These are phyloP conservation scores for Emergomyces pasteurianus DNA, from an alignment of 2,329 filamentous ascomycete genomes.

Conservation along the genomic window DNA sequence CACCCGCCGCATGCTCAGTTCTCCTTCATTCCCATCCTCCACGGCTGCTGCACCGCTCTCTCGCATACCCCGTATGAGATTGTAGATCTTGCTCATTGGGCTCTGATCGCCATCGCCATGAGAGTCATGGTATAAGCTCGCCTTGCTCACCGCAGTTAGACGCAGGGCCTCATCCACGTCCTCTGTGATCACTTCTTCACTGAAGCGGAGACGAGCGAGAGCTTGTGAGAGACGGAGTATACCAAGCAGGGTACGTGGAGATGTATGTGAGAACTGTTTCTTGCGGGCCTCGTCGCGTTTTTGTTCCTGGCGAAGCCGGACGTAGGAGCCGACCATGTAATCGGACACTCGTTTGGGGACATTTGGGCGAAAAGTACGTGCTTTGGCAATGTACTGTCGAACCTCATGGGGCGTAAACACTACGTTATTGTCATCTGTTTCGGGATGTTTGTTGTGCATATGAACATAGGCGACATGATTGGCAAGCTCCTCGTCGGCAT, in stretches of 20 bases:
- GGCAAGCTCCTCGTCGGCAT: conserved; percentile 83
- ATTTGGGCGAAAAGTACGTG: conserved; percentile 74
- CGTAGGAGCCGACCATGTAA: conserved; percentile 95
- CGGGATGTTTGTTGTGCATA: conserved; percentile 90
- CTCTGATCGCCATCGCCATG: conserved; percentile 56
- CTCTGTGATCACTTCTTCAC: conserved; percentile 69
- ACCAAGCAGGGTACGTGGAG: conserved; percentile 83
- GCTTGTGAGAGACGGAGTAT: conserved; percentile 89
- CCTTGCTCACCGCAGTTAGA: conserved; percentile 85
- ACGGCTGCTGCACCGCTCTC: conserved; percentile 73
- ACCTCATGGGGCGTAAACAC: conserved; percentile 89
- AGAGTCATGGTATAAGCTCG: conserved; percentile 67
- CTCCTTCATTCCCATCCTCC: conserved; percentile 58
- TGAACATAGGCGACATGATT: conserved; percentile 94
- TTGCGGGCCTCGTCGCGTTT: conserved; percentile 82
- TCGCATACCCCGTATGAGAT: conserved; percentile 77
- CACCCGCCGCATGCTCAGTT: conserved; percentile 78
- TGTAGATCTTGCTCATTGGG: conserved; percentile 83
- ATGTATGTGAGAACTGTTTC: conserved; percentile 88
- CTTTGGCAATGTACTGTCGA: conserved; percentile 88
- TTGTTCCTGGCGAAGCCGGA: conserved; percentile 83
- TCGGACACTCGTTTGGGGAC: conserved; percentile 80
- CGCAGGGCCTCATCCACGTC: conserved; percentile 93
- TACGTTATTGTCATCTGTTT: conserved; percentile 53
- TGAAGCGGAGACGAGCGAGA: conserved; percentile 82